Evolutionary conservation across 1,139 yeast genomes (phyloP), one percentile per base, ranked within the genome.

Genomic region (Oligophagozyma castellii): DNA sequence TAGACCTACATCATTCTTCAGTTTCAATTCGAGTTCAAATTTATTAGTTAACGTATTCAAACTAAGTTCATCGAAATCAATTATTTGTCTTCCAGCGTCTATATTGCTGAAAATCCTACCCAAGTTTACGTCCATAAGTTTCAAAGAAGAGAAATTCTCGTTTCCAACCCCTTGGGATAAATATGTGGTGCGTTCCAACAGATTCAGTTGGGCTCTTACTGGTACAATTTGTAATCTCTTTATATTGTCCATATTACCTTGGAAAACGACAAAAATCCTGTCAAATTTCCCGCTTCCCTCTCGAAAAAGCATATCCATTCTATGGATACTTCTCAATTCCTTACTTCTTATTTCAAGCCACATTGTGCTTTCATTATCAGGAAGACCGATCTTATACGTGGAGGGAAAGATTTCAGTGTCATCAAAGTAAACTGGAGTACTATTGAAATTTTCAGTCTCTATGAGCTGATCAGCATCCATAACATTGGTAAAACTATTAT

Each of bases 151-250:
- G 12, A 38, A 24, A 29, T 44, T 46, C 21, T 44, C 44, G 30
- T 48, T 48, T 1, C 43, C 42, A 8, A 41, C 32, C 10, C 51
- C 51, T 22, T 46, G 43, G 1, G 53, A 43, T 23, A 45, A 27
- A 29, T 42, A 49, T 1, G 44, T 39, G 2, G 40, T 36, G 12
- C 38, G 35, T 27, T 49, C 53, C 12, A 47, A 14, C 13, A 48
- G 28, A 24, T 42, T 40, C 12, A 49, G 30, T 31, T 42, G 48
- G 3, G 46, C 19, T n/a, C 34, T 35, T 5, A 32, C 25, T 3
- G 49, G 43, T 11, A 27, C 28, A 6, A 49, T 28, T 10, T 26
- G 26, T 14, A 35, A 23, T 12, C 34, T 33, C 10, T 43, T 24
- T 5, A 29, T 28, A 4, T 24, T 5, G 5, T 27, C 19, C 5